Conservation (phyloP, 2,329 filamentous ascomycete genomes). For the Talaromyces sp. region DNA sequence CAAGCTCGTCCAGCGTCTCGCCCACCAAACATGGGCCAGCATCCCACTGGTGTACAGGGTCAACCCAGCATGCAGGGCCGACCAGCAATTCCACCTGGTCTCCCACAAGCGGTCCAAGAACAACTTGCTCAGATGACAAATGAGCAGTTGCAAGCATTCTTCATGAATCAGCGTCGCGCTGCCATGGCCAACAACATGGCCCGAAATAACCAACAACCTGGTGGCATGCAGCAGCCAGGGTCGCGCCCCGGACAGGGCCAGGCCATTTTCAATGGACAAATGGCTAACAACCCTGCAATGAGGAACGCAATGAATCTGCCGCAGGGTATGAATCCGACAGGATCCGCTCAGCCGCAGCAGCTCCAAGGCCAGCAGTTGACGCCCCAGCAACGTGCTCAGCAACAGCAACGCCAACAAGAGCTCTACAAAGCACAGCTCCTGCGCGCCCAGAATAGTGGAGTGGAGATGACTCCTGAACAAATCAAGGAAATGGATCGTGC, state of each 20-base stretch:
- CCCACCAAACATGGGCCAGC: slow-evolving; percentile 36
- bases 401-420: slow-evolving; percentile 33
- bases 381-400: slow-evolving; percentile 35
- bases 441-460: slow-evolving; percentile 34
- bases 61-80: slow-evolving; percentile 38
- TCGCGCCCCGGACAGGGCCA: slow-evolving; percentile 38
- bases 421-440: slow-evolving; percentile 36
- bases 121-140: slow-evolving; percentile 39
- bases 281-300: slow-evolving; percentile 35
- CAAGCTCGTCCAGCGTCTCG: slow-evolving; percentile 40
- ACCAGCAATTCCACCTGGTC: slow-evolving; percentile 35
- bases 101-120: slow-evolving; percentile 40
- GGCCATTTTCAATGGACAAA: slow-evolving; percentile 35
- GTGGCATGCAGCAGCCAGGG: slow-evolving; percentile 33
- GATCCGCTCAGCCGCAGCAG: slow-evolving; percentile 34
- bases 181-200: slow-evolving; percentile 35
- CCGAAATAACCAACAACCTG: slow-evolving; percentile 33
- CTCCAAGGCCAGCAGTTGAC: slow-evolving; percentile 35
- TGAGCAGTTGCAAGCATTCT: slow-evolving; percentile 37
- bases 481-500: slow-evolving; percentile 47
- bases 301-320: slow-evolving; percentile 38
- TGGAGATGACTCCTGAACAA: slow-evolving; percentile 46
- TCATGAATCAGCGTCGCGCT: slow-evolving; percentile 39
- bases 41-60: slow-evolving; percentile 29
- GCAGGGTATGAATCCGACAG: slow-evolving; percentile 34